phyloP scores from a whole-genome alignment of 1,284 basidiomycete genomes.

The Ustilago sp. region DNA sequence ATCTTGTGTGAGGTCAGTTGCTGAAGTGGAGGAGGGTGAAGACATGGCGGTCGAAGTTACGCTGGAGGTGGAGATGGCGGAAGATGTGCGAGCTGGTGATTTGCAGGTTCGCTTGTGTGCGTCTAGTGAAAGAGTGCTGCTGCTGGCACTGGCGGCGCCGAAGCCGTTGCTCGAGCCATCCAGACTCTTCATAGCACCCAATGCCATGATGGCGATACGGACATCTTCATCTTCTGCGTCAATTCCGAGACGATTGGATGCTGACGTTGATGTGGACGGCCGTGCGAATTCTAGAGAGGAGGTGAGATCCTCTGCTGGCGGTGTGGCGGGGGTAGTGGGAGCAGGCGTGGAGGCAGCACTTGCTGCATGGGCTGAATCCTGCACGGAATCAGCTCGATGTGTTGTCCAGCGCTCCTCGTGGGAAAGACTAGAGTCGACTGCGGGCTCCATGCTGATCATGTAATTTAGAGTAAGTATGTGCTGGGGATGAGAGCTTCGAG shows the following conservation, averaged over 20 bases:
- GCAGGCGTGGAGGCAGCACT: slow-evolving; percentile 50
- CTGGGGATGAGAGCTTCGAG: not conserved
- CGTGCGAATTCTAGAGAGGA: slow-evolving; percentile 30
- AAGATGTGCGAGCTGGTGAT: slow-evolving; percentile 42
- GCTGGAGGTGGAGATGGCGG: slow-evolving; percentile 55
- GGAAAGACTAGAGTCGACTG: slow-evolving; percentile 19
- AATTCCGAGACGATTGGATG: slow-evolving; percentile 41
- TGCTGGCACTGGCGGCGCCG: slow-evolving; percentile 18
- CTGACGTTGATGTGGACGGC: slow-evolving; percentile 1
- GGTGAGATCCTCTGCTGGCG: slow-evolving; percentile 38
- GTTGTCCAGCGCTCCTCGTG: slow-evolving; percentile 48
- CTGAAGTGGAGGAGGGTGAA: slow-evolving; percentile 56
- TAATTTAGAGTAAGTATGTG: not conserved
- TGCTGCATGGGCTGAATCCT: slow-evolving; percentile 14
- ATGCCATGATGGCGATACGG: slow-evolving; percentile 59
- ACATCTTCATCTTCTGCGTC: slow-evolving; percentile 62
- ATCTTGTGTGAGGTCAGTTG: slow-evolving; percentile 53
- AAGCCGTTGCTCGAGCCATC: slow-evolving; percentile 40
- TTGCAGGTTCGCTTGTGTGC: slow-evolving; percentile 26
- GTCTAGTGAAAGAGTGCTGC: slow-evolving; percentile 28
- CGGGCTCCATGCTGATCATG: slow-evolving; percentile 24
- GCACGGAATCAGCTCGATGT: slow-evolving; percentile 38
- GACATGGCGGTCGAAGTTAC: slow-evolving; percentile 57
- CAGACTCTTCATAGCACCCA: slow-evolving; percentile 61
- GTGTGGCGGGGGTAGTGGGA: slow-evolving; percentile 40